These are phyloP conservation scores for Podaxis sp. DNA, from an alignment of 768 basidiomycete genomes.

Conservation along the genomic window DNA sequence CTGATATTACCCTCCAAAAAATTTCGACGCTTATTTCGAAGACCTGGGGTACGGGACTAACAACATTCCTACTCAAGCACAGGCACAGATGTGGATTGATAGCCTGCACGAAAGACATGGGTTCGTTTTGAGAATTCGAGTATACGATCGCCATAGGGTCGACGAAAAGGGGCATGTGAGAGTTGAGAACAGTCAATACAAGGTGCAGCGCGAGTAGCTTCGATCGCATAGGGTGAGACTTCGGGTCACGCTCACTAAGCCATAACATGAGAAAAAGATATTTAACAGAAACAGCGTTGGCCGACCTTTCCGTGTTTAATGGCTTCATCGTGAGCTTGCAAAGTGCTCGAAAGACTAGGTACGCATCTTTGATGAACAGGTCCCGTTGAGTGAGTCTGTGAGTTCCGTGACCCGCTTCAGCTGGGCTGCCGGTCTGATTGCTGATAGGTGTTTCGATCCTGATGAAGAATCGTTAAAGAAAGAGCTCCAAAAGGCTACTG, in stretches of 20 bases:
- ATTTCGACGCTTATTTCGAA: constrained; percentile 99
- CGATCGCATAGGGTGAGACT: constrained; percentile 96
- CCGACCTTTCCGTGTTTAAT: constrained; percentile 86
- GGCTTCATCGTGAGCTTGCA: constrained; percentile 99
- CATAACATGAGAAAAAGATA: constrained; percentile 13
- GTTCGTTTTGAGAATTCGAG: constrained; percentile 84
- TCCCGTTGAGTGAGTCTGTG: constrained; percentile 72
- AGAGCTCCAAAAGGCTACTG: too few relatives aligned
- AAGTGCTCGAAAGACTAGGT: constrained; percentile 93
- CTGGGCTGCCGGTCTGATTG: constrained; percentile 21
- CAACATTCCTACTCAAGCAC: constrained; percentile 89
- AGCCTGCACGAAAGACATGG: constrained; percentile 87
- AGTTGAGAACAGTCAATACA: constrained; percentile 86
- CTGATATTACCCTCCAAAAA: constrained; percentile 93
- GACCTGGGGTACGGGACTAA: constrained; percentile 92
- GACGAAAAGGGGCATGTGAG: constrained; percentile 86
- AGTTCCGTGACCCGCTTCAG: constrained; percentile 25
- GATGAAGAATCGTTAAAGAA: constrained; percentile 7
- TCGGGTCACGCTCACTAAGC: constrained; percentile 86
- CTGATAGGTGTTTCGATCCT: neutral
- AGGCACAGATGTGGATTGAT: constrained; percentile 95
- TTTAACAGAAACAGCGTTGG: neutral
- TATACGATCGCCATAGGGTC: constrained; percentile 88
- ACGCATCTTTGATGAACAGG: constrained; percentile 94
- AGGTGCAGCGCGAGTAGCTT: constrained; percentile 93